Evolutionary conservation across 805 yeast genomes (phyloP), one percentile per base, ranked within the genome.

Genomic region (Zygotorulaspora sp.): DNA sequence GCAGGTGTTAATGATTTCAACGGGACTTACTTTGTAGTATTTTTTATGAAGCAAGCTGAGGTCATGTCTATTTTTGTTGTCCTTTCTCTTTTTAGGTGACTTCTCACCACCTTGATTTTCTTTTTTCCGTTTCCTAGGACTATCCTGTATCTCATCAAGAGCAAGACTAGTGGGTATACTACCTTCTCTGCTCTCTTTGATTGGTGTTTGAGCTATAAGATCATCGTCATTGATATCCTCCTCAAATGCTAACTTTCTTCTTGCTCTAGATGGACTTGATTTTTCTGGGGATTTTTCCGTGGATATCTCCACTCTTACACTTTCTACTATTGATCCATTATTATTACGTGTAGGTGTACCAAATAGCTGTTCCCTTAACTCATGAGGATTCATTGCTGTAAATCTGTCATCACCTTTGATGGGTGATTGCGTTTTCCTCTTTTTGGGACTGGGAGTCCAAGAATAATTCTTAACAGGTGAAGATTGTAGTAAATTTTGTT

Each of bases 1-100:
- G 50, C 85, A 80, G 25, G 80, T 67, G 3, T 67, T 48, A 1
- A 73, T 62, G 16, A 74, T 53, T 35, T 67, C 71, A 6, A 65
- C 57, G 0, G 74, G 64, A 1, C 75, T 64, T 2, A 68, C 53
- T 31, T 61, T 61, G 13, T 45, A 44, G 41, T 57, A 49, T 24
- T 53, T 58, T 32, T 55, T 60, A 22, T 54, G 52, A 2, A 66
- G 50, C 16, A 50, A 37, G 33, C 43, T 35, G n/a, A 17, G 9
- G 21, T 28, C 41, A 25, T 18, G 18, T 12, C 36, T 25, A 5
- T 25, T 20, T 25, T 21, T 30, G 11, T 10, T n/a, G 11, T 28
- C 13, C 12, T 36, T 31, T 11, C 20, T 36, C 29, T 27, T 39
- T 22, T 10, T 40, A 9, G 35, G 13, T 22, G 28, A n/a, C 12